Evolutionary conservation across 2,329 filamentous ascomycete species (phyloP).

Genomic region (Diplodia scrobiculata): DNA sequence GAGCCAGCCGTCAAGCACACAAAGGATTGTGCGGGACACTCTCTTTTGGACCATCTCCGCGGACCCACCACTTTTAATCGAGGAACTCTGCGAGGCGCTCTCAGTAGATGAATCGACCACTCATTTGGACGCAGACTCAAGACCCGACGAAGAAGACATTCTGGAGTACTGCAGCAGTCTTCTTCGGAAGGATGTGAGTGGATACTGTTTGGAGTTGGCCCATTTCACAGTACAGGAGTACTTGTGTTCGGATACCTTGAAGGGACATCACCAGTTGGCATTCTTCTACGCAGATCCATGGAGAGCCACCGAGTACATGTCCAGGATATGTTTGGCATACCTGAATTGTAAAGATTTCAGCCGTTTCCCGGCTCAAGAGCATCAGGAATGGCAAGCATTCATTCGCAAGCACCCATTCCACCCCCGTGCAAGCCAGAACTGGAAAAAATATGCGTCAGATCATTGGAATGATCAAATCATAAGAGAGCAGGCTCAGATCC

Average conservation of each 20-base stretch:
- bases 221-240: slow-evolving; percentile 16
- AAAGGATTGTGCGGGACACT: neutral
- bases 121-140: neutral
- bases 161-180: slow-evolving; percentile 2
- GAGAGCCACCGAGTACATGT: neutral
- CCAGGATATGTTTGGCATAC: neutral
- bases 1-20: fast-evolving
- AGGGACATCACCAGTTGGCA: neutral
- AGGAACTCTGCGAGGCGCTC: slow-evolving; percentile 1
- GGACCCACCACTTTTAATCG: fast-evolving
- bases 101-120: neutral
- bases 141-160: neutral
- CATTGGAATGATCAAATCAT: neutral
- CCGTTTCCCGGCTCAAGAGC: no score
- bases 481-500: neutral
- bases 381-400: neutral
- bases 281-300: neutral
- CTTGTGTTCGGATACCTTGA: neutral
- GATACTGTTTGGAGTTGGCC: neutral
- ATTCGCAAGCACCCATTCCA: neutral
- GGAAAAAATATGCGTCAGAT: neutral
- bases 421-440: neutral
- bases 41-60: neutral
- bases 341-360: neutral
- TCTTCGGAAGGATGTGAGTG: neutral